A percentile compares a stretch with the other conserved stretches of the same genome.
These are phyloP conservation scores for Stagonosporopsis tanaceti DNA, from an alignment of 2,329 filamentous ascomycete species.

Conservation along the genomic window DNA sequence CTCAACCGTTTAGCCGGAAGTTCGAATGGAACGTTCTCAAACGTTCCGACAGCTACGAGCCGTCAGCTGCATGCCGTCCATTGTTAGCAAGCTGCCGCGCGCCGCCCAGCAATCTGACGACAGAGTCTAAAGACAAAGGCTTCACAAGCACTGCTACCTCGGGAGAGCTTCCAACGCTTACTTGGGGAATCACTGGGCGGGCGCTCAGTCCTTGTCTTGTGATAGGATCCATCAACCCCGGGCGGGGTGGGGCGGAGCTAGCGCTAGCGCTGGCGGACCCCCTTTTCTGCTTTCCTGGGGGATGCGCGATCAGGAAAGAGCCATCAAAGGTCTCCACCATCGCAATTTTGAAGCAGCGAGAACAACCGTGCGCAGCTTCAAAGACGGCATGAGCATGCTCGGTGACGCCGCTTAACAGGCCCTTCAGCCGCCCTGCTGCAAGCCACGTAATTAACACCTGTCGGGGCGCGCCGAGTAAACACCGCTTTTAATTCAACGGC, in stretches of 20 bases:
- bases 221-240: constrained; percentile 12
- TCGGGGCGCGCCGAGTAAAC: neutral
- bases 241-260: neutral
- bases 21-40: constrained; percentile 1
- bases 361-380: constrained; percentile 3
- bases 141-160: neutral
- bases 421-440: neutral
- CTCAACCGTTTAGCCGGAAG: constrained; percentile 3
- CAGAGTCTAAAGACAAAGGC: neutral
- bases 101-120: neutral
- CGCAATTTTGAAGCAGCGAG: neutral
- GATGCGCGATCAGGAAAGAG: neutral
- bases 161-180: neutral
- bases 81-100: constrained; percentile 1
- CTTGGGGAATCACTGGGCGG: too few species aligned
- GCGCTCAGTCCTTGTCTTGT: neutral
- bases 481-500: neutral
- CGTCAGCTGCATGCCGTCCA: constrained; percentile 11
- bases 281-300: constrained; percentile 8
- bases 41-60: constrained; percentile 6
- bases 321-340: constrained; percentile 4
- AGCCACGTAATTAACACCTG: constrained; percentile 4
- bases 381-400: neutral
- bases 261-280: constrained; percentile 11
- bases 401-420: constrained; percentile 7